A percentile compares a stretch with the other conserved stretches of the same genome.
Evolutionary conservation across 306 rosid genomes (phyloP).

Genomic region (Geum urbanum): DNA sequence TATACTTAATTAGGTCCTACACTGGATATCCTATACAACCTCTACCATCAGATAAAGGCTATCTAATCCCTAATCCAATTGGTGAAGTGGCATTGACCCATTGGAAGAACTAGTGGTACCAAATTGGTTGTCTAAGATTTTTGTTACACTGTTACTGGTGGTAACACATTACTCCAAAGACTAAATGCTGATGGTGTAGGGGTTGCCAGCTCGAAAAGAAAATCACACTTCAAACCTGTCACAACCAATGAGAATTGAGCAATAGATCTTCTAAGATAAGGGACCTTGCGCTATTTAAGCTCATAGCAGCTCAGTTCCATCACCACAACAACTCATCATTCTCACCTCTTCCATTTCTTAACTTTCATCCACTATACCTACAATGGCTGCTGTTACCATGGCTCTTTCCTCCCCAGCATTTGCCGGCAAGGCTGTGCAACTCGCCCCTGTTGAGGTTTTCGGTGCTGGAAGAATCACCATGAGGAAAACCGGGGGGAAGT

Average conservation of each 20-base stretch:
- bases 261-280: conserved; percentile 35
- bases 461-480: conserved; percentile 35
- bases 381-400: conserved; percentile 56
- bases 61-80: not conserved
- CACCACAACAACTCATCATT: not conserved
- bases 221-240: conserved; percentile 16
- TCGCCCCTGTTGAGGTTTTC: conserved; percentile 29
- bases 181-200: conserved; percentile 15
- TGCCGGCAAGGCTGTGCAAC: conserved; percentile 46
- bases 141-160: not conserved
- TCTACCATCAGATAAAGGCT: not conserved
- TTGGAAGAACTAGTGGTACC: not conserved
- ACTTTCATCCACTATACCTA: not conserved
- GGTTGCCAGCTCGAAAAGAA: conserved; percentile 14
- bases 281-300: conserved; percentile 9
- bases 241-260: conserved; percentile 33
- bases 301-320: not conserved
- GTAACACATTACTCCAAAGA: not conserved
- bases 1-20: conserved; percentile 3
- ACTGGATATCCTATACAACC: not conserved
- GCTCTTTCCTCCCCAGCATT: conserved; percentile 57
- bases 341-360: not conserved
- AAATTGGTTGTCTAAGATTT: not conserved
- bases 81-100: not conserved
- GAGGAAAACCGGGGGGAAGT: conserved; percentile 34